Base-by-base conservation (phyloP, 2,329 filamentous ascomycete genomes). In the Botryotinia calthae region DNA sequence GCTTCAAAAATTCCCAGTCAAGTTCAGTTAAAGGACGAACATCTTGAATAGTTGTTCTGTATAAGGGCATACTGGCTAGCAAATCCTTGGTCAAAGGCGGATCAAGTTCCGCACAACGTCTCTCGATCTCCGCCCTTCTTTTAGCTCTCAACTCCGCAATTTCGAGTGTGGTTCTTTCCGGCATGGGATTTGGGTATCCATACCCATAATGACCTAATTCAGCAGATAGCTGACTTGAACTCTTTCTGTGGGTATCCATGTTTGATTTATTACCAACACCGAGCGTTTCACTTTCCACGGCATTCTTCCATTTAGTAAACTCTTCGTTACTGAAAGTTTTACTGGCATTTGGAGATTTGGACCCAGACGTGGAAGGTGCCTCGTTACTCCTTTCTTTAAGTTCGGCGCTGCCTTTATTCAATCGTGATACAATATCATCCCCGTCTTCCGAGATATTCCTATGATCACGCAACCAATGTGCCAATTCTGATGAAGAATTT, bases 391-490 rank as follows among this genome's bases (percentile, higher is more conserved):
- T 42, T 54, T 42, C 40, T 31, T 40, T 16, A n/a, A 61, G 5
- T 22, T 61, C 34, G 22, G 22, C 34, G 34, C 58, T 25, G 12
- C 22, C 31, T n/a, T 61, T 25, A 16, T 61, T 25, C 6, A 5
- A 40, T 34, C 14, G 22, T 16, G 40, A 56, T 58, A 34, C 20
- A 59, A 51, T n/a, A 61, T 14, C 25, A 61, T 22, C 25, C 28
- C 25, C 54, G 20, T 28, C 34, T 28, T 20, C 65, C 40, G 46
- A 34, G 25, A 22, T 68, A 31, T 12, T 42, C 44, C n/a, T 22
- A 42, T 70, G 67, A 69, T 40, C 12, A 28, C 48, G 37, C n/a
- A 64, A 31, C 62, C 62, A 64, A 46, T 46, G 42, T 10, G 62
- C 62, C n/a, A 64, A 42, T 44, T 64, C 62, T 22, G 62, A 44